Evolutionary conservation across 352 stramenopile species (phyloP).

Genomic region (Aphanomyces euteiches): DNA sequence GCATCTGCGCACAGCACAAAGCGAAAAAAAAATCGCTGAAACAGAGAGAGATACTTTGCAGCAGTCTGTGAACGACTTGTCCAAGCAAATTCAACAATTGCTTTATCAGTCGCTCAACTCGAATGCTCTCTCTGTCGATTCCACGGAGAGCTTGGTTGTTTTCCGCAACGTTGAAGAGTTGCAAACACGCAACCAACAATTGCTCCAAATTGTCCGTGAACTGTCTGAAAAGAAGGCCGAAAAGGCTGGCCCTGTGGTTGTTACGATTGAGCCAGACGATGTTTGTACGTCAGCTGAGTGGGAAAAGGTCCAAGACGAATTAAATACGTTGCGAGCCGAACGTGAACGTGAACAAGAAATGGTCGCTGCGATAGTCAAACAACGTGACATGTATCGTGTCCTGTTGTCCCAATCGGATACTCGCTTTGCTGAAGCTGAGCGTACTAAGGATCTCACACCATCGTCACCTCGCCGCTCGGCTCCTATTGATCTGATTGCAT

Average conservation of each 20-base stretch:
- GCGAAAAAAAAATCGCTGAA: constrained; percentile 63
- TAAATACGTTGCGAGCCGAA: constrained; percentile 69
- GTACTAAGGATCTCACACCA: constrained; percentile 15
- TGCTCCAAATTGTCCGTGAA: constrained; percentile 77
- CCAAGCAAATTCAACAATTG: constrained; percentile 88
- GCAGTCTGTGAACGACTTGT: constrained; percentile 86
- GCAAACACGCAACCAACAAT: constrained; percentile 88
- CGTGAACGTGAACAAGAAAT: constrained; percentile 82
- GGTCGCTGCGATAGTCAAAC: constrained; percentile 91
- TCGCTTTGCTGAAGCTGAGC: constrained; percentile 44
- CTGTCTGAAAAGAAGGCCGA: constrained; percentile 47
- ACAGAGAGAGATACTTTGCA: constrained; percentile 68
- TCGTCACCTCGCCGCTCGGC: constrained; percentile 11
- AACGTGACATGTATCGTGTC: constrained; percentile 94
- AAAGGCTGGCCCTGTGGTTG: constrained; percentile 10
- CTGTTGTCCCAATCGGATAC: constrained; percentile 88
- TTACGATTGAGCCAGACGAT: constrained; percentile 62
- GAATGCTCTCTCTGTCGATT: constrained; percentile 38
- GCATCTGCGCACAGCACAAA: constrained; percentile 43
- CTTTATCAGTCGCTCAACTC: constrained; percentile 60
- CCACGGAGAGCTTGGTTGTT: constrained; percentile 69
- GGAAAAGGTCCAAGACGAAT: constrained; percentile 54
- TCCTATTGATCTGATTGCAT: not conserved
- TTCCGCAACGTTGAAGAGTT: constrained; percentile 88
- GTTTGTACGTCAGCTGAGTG: constrained; percentile 33